A percentile compares a stretch with the other conserved stretches of the same genome.
phyloP scores from a whole-genome alignment of 306 rosid species.

The Rosa chinensis region DNA sequence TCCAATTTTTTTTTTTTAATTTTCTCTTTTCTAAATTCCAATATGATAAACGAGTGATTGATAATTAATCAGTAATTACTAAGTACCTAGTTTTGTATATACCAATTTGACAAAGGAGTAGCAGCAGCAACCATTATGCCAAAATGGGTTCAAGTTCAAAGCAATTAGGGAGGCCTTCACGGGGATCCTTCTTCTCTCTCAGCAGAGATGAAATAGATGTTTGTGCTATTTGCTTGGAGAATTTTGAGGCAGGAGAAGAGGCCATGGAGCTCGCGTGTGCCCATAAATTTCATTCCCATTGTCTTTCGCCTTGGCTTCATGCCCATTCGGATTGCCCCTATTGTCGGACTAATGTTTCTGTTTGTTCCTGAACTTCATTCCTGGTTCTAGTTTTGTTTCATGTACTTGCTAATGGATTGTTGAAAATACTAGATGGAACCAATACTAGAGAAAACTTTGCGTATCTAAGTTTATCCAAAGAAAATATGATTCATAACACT shows the following conservation, averaged over 20 bases:
- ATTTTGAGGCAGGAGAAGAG: background rate
- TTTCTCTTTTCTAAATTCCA: background rate
- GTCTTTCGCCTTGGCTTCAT: background rate
- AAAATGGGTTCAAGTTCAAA: background rate
- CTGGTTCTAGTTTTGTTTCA: too few species aligned
- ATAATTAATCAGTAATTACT: background rate
- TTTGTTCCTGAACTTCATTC: background rate
- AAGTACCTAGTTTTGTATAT: background rate
- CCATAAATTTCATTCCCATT: background rate
- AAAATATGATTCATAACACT: too few species aligned
- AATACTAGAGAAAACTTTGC: too few species aligned
- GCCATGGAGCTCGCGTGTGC: background rate
- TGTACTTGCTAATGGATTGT: background rate
- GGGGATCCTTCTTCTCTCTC: constrained; percentile 1
- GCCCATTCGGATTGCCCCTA: constrained; percentile 6
- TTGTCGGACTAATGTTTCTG: background rate
- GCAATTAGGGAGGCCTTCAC: background rate
- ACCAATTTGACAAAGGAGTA: background rate
- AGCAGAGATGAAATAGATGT: background rate
- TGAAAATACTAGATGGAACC: too few species aligned
- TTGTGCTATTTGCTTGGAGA: background rate
- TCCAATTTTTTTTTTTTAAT: too few species aligned
- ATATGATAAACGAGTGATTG: too few species aligned
- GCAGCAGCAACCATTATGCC: background rate
- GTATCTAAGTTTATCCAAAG: too few species aligned